phyloP scores from a whole-genome alignment of 2,329 filamentous ascomycete species.

The Pyrenophora graminea region DNA sequence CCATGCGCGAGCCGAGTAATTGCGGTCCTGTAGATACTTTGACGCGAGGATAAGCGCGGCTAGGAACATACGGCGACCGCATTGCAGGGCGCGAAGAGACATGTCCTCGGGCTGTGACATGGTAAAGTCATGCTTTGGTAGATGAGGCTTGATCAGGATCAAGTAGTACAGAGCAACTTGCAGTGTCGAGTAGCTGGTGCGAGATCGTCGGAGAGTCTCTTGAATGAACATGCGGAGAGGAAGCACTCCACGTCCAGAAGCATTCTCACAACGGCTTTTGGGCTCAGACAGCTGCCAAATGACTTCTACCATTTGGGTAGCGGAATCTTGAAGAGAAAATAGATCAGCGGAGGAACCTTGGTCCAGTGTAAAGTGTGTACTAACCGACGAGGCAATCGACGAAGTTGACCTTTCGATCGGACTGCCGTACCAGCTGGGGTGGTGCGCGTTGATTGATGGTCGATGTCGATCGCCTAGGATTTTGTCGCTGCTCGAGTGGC shows the following conservation, averaged over 20 bases:
- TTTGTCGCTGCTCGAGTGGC: constrained; percentile 65
- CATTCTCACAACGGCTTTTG: constrained; percentile 71
- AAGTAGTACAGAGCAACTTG: constrained; percentile 97
- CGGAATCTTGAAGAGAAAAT: constrained; percentile 71
- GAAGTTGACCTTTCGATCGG: constrained; percentile 90
- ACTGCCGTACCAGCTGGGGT: constrained; percentile 80
- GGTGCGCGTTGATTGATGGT: constrained; percentile 65
- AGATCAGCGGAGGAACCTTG: constrained; percentile 38
- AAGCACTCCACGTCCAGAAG: constrained; percentile 73
- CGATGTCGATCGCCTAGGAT: constrained; percentile 62
- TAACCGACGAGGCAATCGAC: constrained; percentile 98
- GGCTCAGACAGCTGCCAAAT: constrained; percentile 94
- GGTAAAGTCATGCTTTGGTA: constrained; percentile 82
- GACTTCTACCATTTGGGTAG: constrained; percentile 93
- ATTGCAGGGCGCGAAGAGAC: constrained; percentile 81
- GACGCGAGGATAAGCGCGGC: constrained; percentile 93
- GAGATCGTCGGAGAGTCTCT: constrained; percentile 90
- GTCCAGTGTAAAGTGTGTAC: constrained; percentile 50
- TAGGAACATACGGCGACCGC: constrained; percentile 96
- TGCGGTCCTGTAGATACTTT: constrained; percentile 96
- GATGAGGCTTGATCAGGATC: constrained; percentile 87
- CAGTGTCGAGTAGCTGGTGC: constrained; percentile 95
- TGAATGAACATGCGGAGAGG: constrained; percentile 95
- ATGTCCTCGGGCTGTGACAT: constrained; percentile 81
- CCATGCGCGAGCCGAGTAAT: constrained; percentile 97